Conservation (phyloP, 257 asterid species). For the Scutellaria baicalensis region DNA sequence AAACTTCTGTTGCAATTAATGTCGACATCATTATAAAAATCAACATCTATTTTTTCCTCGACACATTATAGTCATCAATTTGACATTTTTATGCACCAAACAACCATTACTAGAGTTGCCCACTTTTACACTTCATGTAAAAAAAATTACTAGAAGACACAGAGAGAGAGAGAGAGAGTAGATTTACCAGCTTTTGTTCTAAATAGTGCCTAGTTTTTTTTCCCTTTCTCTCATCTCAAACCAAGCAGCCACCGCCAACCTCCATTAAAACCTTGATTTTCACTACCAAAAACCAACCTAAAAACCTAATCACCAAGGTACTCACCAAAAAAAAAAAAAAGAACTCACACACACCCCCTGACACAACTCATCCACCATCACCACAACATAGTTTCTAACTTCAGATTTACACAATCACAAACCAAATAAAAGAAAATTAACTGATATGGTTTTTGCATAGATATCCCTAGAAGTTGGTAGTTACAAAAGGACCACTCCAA, state of each 20-base stretch:
- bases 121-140: not conserved
- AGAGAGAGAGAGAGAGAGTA: no score
- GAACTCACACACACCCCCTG: not conserved
- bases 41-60: not conserved
- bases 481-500: not conserved
- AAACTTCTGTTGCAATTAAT: not conserved
- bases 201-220: not conserved
- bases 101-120: not conserved
- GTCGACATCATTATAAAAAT: not conserved
- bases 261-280: not conserved
- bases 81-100: not conserved
- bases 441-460: no score
- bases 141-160: no score
- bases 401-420: not conserved
- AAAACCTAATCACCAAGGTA: no score
- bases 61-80: not conserved
- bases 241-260: conserved; percentile 1
- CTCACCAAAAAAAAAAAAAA: no score
- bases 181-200: no score
- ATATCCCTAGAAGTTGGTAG: no score
- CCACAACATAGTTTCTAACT: not conserved
- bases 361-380: not conserved
- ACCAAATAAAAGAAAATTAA: not conserved
- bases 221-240: not conserved
- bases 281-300: not conserved